Percentiles rank a stretch among this genome's conserved stretches.
Evolutionary conservation across 352 stramenopile genomes (phyloP).

Genomic region (Globisporangium solare): DNA sequence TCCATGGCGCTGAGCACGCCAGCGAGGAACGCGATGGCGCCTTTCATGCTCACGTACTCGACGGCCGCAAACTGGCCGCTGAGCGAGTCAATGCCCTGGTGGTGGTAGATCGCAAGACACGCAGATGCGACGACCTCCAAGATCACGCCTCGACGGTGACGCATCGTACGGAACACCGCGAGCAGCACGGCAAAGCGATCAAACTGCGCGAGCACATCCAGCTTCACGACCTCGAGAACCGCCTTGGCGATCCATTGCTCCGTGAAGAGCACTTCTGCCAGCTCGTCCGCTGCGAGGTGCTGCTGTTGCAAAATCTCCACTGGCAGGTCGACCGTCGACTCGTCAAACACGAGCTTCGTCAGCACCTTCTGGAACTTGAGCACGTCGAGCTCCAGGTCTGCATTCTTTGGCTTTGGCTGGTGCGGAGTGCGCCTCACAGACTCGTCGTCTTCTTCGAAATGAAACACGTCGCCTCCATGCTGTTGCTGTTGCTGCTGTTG

Average conservation of each 20-base stretch:
- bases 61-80: constrained; percentile 19
- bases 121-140: constrained; percentile 29
- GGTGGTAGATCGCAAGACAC: constrained; percentile 63
- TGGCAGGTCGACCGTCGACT: constrained; percentile 13
- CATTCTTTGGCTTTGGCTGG: constrained; percentile 6
- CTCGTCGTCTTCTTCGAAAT: constrained; percentile 61
- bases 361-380: constrained; percentile 60
- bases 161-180: constrained; percentile 44
- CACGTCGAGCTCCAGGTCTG: constrained; percentile 41
- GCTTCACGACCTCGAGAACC: constrained; percentile 43
- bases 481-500: constrained; percentile 23
- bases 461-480: constrained; percentile 51
- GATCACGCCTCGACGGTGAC: constrained; percentile 26
- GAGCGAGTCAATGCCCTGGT: constrained; percentile 31
- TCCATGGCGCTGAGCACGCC: constrained; percentile 40
- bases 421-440: neutral
- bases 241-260: constrained; percentile 43
- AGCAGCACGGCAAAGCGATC: constrained; percentile 54
- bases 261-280: constrained; percentile 41
- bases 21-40: constrained; percentile 47
- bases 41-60: constrained; percentile 50
- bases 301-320: constrained; percentile 16
- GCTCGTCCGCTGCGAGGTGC: constrained; percentile 21
- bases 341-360: constrained; percentile 40
- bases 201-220: constrained; percentile 57